Base-by-base conservation (phyloP, 805 yeast genomes). In the Teunomyces atbi region DNA sequence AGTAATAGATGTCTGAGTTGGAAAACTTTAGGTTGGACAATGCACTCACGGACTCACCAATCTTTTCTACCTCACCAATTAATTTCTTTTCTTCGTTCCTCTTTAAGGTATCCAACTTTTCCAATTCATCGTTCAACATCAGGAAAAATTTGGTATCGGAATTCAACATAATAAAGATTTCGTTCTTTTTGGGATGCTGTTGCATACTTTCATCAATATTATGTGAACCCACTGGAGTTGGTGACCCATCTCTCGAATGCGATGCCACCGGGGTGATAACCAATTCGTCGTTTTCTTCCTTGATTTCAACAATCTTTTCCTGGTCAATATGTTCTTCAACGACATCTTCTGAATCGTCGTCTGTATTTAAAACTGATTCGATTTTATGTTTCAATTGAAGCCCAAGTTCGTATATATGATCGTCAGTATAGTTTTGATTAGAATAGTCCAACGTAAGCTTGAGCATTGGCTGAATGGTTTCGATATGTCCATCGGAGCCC, bases 61-160 rank as follows among this genome's bases (percentile, higher is more conserved):
- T 62, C 0, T 51, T 50, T 39, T 73, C 71, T 15, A 83, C 79
- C 32, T 73, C 68, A 1, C 43, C 45, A 2, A 72, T 62, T 41
- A 83, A 62, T 37, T 68, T 69, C 4, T 57, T 45, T 48, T 80
- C 82, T 47, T 77, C 79, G 13, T 59, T 57, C 6, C 54, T 38
- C 41, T 74, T 66, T 42, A 83, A 69, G 5, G 62, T 52, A 48
- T 77, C 78, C 41, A 85, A 67, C 20, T 58, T 71, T 21, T 73
- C 69, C 38, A 83, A 62, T 61, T 83, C 88, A 38, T 72, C 69
- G 46, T 78, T 73, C 32, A 83, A 68, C 69, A 77, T 79, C 45
- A 71, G 73, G 62, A 84, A 84, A 56, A 84, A 83, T 51, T 74
- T 76, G 6, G 78, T 63, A 64, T 84, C 89, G 4, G 83, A 78